Base-by-base conservation (phyloP, 2,329 filamentous ascomycete species). In the Cladosporium sp. region DNA sequence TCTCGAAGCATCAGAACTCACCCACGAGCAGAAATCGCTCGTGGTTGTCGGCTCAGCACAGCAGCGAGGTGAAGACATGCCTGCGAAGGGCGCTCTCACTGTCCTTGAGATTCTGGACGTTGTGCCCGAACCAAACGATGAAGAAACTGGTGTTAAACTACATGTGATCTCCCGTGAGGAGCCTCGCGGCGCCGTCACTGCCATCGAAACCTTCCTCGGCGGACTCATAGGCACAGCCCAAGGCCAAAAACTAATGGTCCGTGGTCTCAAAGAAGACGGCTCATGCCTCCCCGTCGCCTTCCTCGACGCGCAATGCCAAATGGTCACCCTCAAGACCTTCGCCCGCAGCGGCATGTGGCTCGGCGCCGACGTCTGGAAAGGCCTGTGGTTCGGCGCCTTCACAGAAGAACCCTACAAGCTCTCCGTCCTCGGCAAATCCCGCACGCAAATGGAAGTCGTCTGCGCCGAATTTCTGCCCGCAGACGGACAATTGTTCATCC, bases 371-470 rank as follows among this genome's bases (percentile, higher is more conserved):
- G 91, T 91, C 0, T 88, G 95, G 75, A 97, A 97, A 80, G 95
- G 95, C 0, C 84, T 98, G 2, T 98, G 95, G 93, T 96, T 99
- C 71, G 91, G 92, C 0, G 95, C 95, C 0, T 99, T 97, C 75
- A 95, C 91, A 79, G 94, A 99, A 79, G 95, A 98, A 74, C 95
- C 95, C 0, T 99, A 98, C 76, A 93, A 91, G 70, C 93, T 99
- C 88, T 90, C 93, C 68, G 85, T 97, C 3, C 93, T 98, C 70
- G 93, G 93, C 49, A 97, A 97, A 79, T 92, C 90, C 71, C 85
- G 89, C 46, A 89, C 91, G 23, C 87, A 86, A 51, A 82, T 97
- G 71, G 91, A 95, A 73, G 87, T 96, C 23, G 78, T 96, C 36
- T 86, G 89, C 6, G 92, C 91, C 1, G 94, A 98, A 66, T 94